Evolutionary conservation across 176 grass and related monocot species (phyloP).

Genomic region (Dendrocalamus sinicus): DNA sequence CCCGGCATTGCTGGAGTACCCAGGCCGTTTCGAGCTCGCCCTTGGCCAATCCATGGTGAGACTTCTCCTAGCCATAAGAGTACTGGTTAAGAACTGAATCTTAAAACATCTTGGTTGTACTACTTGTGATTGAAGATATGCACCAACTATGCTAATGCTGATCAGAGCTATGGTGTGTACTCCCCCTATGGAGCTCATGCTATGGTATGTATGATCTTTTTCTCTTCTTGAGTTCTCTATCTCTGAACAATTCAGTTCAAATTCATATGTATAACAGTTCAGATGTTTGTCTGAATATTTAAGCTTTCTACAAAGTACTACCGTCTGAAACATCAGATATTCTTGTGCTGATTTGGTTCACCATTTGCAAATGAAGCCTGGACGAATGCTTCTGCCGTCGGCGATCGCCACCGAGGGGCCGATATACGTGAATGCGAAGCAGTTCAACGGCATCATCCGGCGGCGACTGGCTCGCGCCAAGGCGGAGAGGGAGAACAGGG

Average conservation of each 20-base stretch:
- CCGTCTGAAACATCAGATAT: not conserved
- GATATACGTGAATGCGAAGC: conserved; percentile 73
- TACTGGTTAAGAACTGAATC: not conserved
- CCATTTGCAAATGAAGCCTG: conserved; percentile 34
- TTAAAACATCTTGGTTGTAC: not conserved
- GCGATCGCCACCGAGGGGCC: conserved; percentile 42
- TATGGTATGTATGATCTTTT: conserved; percentile 32
- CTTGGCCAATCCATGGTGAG: conserved; percentile 48
- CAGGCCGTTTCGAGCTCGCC: conserved; percentile 41
- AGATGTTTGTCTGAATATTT: not conserved
- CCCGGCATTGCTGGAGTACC: conserved; percentile 34
- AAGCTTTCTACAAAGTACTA: not conserved
- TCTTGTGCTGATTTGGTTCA: not conserved
- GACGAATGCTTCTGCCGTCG: conserved; percentile 52
- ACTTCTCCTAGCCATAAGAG: not conserved
- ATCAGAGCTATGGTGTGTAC: conserved; percentile 47
- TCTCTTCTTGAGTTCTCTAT: not conserved
- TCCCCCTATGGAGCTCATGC: conserved; percentile 40
- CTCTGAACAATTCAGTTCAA: not conserved
- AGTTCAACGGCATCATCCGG: conserved; percentile 73
- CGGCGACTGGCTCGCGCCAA: conserved; percentile 62
- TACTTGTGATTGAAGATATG: conserved; percentile 28
- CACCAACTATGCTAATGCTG: conserved; percentile 39
- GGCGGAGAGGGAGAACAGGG: conserved; percentile 45
- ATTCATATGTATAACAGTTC: not conserved